phyloP scores from a whole-genome alignment of 345 rosid species.

The Eucalyptus paniculata region DNA sequence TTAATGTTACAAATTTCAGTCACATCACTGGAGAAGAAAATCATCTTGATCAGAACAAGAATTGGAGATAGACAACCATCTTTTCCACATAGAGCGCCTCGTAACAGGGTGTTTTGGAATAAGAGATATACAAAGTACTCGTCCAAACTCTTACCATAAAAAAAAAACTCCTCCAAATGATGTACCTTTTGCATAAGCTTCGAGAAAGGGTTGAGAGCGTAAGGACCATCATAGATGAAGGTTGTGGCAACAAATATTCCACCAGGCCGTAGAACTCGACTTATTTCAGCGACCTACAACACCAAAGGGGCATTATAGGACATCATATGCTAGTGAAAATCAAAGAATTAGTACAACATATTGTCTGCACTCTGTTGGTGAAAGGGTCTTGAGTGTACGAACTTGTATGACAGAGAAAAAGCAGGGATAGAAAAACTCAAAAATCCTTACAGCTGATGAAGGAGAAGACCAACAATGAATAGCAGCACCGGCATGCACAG shows the following conservation, averaged over 20 bases:
- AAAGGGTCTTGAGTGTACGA: not conserved
- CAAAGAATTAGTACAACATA: not conserved
- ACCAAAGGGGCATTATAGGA: not conserved
- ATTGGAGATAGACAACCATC: not conserved
- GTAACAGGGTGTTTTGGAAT: not conserved
- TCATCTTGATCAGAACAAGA: not conserved
- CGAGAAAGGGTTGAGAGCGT: slow-evolving; percentile 27
- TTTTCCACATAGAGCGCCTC: not conserved
- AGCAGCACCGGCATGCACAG: slow-evolving; percentile 88
- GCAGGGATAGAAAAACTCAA: not conserved
- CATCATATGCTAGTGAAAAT: not conserved
- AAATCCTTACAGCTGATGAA: slow-evolving; percentile 47
- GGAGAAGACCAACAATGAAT: slow-evolving; percentile 95
- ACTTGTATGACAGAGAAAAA: not conserved
- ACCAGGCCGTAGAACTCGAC: slow-evolving; percentile 80
- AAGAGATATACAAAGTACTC: not conserved
- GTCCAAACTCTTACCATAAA: not conserved
- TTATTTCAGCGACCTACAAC: slow-evolving; percentile 74
- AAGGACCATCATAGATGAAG: slow-evolving; percentile 53
- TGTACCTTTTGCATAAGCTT: slow-evolving; percentile 42
- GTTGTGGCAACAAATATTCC: slow-evolving; percentile 80
- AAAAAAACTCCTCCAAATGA: not conserved
- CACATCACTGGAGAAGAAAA: not conserved
- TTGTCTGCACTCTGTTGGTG: not conserved
- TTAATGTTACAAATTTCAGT: not conserved